Percentiles rank a stretch among this genome's conserved stretches.
phyloP scores from a whole-genome alignment of 495 filamentous ascomycete species.

The Darksidea phi region DNA sequence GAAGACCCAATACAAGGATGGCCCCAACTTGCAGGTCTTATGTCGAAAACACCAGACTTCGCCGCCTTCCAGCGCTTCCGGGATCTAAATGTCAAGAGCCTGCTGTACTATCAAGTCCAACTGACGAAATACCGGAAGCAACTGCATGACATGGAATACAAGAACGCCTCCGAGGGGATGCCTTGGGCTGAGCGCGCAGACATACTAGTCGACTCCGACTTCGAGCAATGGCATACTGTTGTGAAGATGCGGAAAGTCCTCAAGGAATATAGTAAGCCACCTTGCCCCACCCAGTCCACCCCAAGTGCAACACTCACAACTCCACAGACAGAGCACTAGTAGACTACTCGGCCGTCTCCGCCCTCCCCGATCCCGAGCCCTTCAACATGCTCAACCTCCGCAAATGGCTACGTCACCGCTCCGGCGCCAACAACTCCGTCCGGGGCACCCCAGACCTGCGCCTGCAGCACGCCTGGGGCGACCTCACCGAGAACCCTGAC shows the following conservation, averaged over 20 bases:
- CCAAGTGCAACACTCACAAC: neutral
- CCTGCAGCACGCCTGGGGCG: slow-evolving; percentile 6
- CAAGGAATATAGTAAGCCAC: slow-evolving; percentile 16
- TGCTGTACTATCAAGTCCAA: slow-evolving; percentile 39
- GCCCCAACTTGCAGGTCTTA: slow-evolving; percentile 35
- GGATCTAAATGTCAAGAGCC: slow-evolving; percentile 41
- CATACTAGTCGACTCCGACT: neutral
- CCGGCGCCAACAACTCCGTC: neutral
- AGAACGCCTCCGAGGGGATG: neutral
- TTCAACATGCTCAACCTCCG: slow-evolving; percentile 13
- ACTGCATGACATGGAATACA: neutral
- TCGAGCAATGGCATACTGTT: neutral
- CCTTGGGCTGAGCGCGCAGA: neutral
- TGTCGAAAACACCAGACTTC: slow-evolving; percentile 32
- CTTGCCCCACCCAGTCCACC: neutral
- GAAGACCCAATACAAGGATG: too few species aligned
- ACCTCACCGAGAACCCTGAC: neutral
- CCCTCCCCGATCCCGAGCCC: slow-evolving; percentile 8
- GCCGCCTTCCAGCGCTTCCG: slow-evolving; percentile 36
- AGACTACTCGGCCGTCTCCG: neutral
- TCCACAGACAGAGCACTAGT: slow-evolving; percentile 6
- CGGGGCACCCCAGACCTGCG: neutral
- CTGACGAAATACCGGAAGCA: neutral
- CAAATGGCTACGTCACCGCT: slow-evolving; percentile 3
- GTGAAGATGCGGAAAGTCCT: slow-evolving; percentile 1